phyloP scores from a whole-genome alignment of 2,329 filamentous ascomycete genomes.

The Fusarium hainanense region DNA sequence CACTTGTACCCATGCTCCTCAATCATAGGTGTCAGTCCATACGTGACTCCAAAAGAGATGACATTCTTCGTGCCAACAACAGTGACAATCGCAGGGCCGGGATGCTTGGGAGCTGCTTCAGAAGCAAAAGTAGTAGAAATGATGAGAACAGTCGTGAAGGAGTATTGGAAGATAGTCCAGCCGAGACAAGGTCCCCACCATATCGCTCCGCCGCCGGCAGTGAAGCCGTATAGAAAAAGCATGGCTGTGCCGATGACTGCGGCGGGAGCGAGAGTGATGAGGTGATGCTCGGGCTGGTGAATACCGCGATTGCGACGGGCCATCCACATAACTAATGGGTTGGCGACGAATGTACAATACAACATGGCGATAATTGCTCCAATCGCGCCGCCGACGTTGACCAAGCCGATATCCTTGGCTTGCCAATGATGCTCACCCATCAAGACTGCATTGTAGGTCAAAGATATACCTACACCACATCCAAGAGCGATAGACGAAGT shows the following conservation, averaged over 20 bases:
- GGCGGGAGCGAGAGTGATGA: constrained; percentile 26
- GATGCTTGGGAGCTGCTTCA: constrained; percentile 18
- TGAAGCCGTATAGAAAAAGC: constrained; percentile 26
- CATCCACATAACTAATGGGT: constrained; percentile 22
- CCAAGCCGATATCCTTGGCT: constrained; percentile 6
- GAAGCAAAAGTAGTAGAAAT: constrained; percentile 15
- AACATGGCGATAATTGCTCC: constrained; percentile 12
- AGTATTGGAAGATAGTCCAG: constrained; percentile 23
- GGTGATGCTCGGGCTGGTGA: constrained; percentile 30
- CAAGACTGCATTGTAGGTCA: constrained; percentile 13
- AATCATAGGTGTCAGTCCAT: constrained; percentile 12
- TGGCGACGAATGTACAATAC: constrained; percentile 14
- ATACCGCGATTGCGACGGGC: constrained; percentile 28
- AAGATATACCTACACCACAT: constrained; percentile 5
- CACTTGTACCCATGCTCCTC: constrained; percentile 7
- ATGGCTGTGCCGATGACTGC: constrained; percentile 26
- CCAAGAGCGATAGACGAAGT: constrained; percentile 14
- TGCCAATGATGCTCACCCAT: constrained; percentile 17
- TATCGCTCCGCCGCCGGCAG: background rate
- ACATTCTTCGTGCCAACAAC: constrained; percentile 20
- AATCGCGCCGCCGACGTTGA: constrained; percentile 5
- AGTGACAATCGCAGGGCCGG: constrained; percentile 13
- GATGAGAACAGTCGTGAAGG: constrained; percentile 10
- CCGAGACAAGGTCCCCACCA: constrained; percentile 20
- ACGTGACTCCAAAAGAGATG: constrained; percentile 12